Conservation (phyloP, 2,329 filamentous ascomycete species). For the Simplicillium sp. region DNA sequence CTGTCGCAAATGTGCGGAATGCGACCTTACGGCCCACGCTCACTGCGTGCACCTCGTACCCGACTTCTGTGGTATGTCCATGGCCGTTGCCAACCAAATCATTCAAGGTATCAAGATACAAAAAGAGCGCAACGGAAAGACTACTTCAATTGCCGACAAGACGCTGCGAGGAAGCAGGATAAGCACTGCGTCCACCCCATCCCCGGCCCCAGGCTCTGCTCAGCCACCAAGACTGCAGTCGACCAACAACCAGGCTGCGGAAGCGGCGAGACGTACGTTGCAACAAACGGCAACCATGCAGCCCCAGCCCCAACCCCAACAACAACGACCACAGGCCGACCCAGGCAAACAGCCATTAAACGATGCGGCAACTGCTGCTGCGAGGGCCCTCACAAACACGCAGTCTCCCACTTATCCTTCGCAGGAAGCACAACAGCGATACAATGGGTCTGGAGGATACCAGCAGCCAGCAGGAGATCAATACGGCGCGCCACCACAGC, state of each 20-base stretch:
- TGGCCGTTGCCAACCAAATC: constrained; percentile 93
- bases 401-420: background rate
- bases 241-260: constrained; percentile 40
- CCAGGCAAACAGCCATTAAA: constrained; percentile 24
- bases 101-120: constrained; percentile 67
- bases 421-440: constrained; percentile 10
- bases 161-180: constrained; percentile 51
- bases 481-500: constrained; percentile 30
- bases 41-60: constrained; percentile 91
- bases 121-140: constrained; percentile 39
- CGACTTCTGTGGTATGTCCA: constrained; percentile 98
- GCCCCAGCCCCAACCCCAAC: constrained; percentile 32
- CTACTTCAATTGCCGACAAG: constrained; percentile 50
- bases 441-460: constrained; percentile 11
- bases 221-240: constrained; percentile 10
- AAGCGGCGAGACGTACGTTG: constrained; percentile 55
- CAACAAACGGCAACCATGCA: constrained; percentile 33
- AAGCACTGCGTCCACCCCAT: constrained; percentile 27
- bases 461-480: constrained; percentile 7
- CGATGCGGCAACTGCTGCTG: constrained; percentile 44
- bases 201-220: constrained; percentile 13
- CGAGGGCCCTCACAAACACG: constrained; percentile 47
- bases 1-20: constrained; percentile 86
- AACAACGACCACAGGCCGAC: constrained; percentile 31
- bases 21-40: constrained; percentile 81